Evolutionary conservation across 225 moss, liverwort and hornwort species (phyloP), one percentile per base, ranked within the genome.

Genomic region (Marchantia paleacea): DNA sequence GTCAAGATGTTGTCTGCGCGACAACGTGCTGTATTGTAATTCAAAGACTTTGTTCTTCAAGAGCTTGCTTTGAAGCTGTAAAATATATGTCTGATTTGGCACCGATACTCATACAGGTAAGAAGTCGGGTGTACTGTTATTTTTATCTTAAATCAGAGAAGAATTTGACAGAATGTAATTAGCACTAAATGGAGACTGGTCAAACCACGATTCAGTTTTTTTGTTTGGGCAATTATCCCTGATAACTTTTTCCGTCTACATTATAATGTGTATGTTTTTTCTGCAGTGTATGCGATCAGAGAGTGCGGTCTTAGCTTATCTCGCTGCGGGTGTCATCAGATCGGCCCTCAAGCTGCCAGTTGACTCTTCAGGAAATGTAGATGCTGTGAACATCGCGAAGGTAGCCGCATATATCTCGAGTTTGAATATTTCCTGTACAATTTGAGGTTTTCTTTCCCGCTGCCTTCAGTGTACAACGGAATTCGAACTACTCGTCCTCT

Each of bases 21-120:
- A 93, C 97, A 85, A 95, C 97, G 15, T 99, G 97, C 83, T 99
- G 97, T 88, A 87, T 99, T 81, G 97, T 99, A 58, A 90, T 99
- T 79, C 95, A 95, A 83, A 99, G 95, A 82, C 95, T 99, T 81
- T 83, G 95, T 67, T 86, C 94, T 79, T 99, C 97, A 79, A 90
- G 88, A 85, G 86, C 86, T 15, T 99, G 97, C 76, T 99, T 99
- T 77, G 97, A 95, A 80, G 90, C 95, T 55, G 90, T 91, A 39
- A 93, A 85, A 80, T 87, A 89, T 61, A 91, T 94, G 91, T 89
- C 90, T 64, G 95, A 99, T 82, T 89, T 99, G 81, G 80, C 89
- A 22, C 77, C 89, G 71, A 86, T 92, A 54, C 80, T 99, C 52
- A 87, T 92, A 79, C 87, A 93, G 92, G 97, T 97, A 82, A 19